A percentile compares a stretch with the other conserved stretches of the same genome.
Conservation (phyloP, 1,284 basidiomycete species). For the Ceratobasidium sp. region DNA sequence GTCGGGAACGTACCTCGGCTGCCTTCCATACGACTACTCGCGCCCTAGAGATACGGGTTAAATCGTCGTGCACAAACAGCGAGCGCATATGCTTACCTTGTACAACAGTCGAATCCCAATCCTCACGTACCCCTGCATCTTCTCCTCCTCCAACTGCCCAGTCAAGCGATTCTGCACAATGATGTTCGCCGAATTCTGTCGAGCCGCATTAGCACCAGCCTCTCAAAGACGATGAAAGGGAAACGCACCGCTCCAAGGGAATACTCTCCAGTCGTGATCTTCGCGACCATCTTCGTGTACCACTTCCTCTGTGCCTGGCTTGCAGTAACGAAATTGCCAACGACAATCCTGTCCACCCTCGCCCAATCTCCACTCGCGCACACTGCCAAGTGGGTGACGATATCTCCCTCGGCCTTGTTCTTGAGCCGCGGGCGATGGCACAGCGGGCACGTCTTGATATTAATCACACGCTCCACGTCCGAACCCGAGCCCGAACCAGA, state of each 20-base stretch:
- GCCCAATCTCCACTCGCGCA: constrained; percentile 95
- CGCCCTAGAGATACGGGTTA: constrained; percentile 63
- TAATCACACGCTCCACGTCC: constrained; percentile 89
- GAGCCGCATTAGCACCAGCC: constrained; percentile 10
- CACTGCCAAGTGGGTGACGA: constrained; percentile 91
- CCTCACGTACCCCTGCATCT: constrained; percentile 96
- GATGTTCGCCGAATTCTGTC: constrained; percentile 92
- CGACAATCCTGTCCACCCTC: constrained; percentile 86
- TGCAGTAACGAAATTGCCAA: constrained; percentile 95
- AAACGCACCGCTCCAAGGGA: constrained; percentile 83
- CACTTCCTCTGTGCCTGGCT: constrained; percentile 97
- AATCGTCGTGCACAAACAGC: neutral
- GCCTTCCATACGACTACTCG: constrained; percentile 90
- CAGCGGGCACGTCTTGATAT: constrained; percentile 92
- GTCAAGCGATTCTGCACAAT: constrained; percentile 92
- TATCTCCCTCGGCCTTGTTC: constrained; percentile 90
- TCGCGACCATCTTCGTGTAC: constrained; percentile 89
- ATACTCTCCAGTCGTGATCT: constrained; percentile 87
- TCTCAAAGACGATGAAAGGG: no score
- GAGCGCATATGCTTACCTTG: constrained; percentile 66
- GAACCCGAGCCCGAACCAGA: constrained; percentile 57
- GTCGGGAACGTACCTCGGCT: constrained; percentile 68
- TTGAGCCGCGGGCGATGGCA: constrained; percentile 89
- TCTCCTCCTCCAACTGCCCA: constrained; percentile 95
- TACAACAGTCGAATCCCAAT: constrained; percentile 92